phyloP scores from a whole-genome alignment of 208 protist genomes.

The Leishmania mexicana region DNA sequence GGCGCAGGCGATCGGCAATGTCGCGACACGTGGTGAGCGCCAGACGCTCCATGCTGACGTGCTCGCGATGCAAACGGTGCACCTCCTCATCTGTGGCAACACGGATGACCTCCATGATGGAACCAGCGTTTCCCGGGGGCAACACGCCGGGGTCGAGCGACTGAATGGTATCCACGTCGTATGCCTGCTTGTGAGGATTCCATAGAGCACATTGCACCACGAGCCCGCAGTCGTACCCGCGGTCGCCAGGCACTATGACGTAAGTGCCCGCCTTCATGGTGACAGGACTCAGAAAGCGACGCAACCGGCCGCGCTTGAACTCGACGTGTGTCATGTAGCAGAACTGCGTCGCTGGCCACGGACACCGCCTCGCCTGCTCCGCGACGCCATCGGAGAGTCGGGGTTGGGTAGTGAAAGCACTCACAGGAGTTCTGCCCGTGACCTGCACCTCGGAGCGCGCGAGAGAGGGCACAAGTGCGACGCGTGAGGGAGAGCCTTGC shows the following conservation, averaged over 20 bases:
- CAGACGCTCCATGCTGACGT: constrained; percentile 67
- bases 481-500: neutral
- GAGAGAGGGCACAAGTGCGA: neutral
- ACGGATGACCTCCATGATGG: constrained; percentile 54
- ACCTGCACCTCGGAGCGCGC: neutral
- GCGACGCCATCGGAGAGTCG: neutral
- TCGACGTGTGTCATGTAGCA: constrained; percentile 73
- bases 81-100: constrained; percentile 72
- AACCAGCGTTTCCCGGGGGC: constrained; percentile 29
- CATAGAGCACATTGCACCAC: constrained; percentile 65
- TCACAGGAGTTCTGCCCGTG: neutral
- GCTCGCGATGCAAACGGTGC: constrained; percentile 52
- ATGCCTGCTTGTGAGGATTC: constrained; percentile 30
- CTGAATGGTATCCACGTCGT: constrained; percentile 18
- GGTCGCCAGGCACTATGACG: constrained; percentile 85
- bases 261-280: constrained; percentile 46
- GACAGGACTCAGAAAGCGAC: constrained; percentile 39
- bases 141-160: constrained; percentile 21
- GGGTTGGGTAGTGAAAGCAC: no score
- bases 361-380: constrained; percentile 1
- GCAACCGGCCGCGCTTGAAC: constrained; percentile 81
- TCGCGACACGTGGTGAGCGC: constrained; percentile 71
- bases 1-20: constrained; percentile 40
- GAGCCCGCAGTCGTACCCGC: constrained; percentile 78
- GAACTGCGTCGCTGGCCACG: constrained; percentile 36